These are phyloP conservation scores for Medicago ruthenica DNA, from an alignment of 306 rosid genomes.

Conservation along the genomic window DNA sequence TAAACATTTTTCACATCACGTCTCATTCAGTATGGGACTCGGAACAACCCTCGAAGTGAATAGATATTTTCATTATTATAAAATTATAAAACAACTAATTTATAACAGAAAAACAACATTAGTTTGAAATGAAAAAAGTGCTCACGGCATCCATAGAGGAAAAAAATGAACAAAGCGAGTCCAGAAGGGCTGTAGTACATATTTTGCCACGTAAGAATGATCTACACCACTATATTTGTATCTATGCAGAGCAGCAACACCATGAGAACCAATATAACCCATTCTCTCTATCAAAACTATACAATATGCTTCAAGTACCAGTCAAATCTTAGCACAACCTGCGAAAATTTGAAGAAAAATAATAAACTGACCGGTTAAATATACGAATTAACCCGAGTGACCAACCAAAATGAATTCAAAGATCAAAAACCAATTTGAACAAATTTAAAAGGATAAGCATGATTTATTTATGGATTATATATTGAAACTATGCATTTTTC, in stretches of 20 bases:
- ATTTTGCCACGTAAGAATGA: conserved; percentile 88
- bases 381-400: conserved; percentile 16
- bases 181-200: conserved; percentile 94
- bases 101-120: conserved; percentile 19
- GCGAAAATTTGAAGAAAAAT: conserved; percentile 41
- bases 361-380: conserved; percentile 35
- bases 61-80: conserved; percentile 3
- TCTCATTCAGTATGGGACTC: not conserved
- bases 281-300: conserved; percentile 50
- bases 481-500: too few species aligned
- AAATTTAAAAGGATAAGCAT: too few species aligned
- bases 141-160: conserved; percentile 99
- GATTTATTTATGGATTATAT: too few species aligned
- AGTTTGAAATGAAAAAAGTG: conserved; percentile 34
- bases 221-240: conserved; percentile 93
- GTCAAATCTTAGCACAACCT: conserved; percentile 54
- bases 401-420: conserved; percentile 6
- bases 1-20: not conserved
- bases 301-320: conserved; percentile 40
- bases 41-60: conserved; percentile 7
- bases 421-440: too few species aligned
- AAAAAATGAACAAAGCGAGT: conserved; percentile 76
- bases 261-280: conserved; percentile 91
- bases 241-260: conserved; percentile 77
- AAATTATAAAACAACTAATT: conserved; percentile 20